These are phyloP conservation scores for Calocera viscosa DNA, from an alignment of 768 basidiomycete species.

Conservation along the genomic window DNA sequence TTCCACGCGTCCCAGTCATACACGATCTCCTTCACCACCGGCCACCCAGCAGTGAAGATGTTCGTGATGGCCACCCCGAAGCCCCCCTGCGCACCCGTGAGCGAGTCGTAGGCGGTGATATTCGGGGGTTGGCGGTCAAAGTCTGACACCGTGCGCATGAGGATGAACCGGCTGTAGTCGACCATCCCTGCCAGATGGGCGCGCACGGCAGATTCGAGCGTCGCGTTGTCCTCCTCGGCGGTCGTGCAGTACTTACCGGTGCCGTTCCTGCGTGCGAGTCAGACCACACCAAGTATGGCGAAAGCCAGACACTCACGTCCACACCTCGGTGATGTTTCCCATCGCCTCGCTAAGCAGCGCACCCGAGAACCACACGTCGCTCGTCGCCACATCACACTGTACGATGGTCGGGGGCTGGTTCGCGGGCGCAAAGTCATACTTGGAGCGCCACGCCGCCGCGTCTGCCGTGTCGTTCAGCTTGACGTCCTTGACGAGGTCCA, in stretches of 20 bases:
- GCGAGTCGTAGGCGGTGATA: slow-evolving; percentile 20
- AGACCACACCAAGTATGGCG: neutral
- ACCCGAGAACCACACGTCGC: slow-evolving; percentile 31
- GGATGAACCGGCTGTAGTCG: slow-evolving; percentile 31
- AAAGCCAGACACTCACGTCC: slow-evolving; percentile 22
- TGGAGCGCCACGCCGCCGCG: slow-evolving; percentile 26
- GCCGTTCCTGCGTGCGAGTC: slow-evolving; percentile 16
- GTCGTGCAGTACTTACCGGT: slow-evolving; percentile 27
- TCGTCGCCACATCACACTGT: slow-evolving; percentile 30
- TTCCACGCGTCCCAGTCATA: slow-evolving; percentile 25
- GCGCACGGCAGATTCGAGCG: slow-evolving; percentile 30
- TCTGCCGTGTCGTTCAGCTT: slow-evolving; percentile 27
- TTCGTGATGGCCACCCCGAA: slow-evolving; percentile 28
- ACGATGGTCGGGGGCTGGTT: slow-evolving; percentile 27
- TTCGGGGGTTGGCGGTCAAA: slow-evolving; percentile 25
- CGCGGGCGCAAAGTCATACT: slow-evolving; percentile 27
- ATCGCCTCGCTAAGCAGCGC: slow-evolving; percentile 28
- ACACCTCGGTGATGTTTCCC: slow-evolving; percentile 29
- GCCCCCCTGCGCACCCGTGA: slow-evolving; percentile 25
- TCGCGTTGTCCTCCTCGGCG: slow-evolving; percentile 34
- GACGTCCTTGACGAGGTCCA: slow-evolving; percentile 24
- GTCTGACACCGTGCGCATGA: slow-evolving; percentile 31
- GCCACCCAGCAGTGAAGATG: slow-evolving; percentile 30
- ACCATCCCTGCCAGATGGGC: slow-evolving; percentile 25
- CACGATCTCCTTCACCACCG: slow-evolving; percentile 30